Evolutionary conservation across 306 rosid species (phyloP).

Genomic region (Lathyrus aphaca): DNA sequence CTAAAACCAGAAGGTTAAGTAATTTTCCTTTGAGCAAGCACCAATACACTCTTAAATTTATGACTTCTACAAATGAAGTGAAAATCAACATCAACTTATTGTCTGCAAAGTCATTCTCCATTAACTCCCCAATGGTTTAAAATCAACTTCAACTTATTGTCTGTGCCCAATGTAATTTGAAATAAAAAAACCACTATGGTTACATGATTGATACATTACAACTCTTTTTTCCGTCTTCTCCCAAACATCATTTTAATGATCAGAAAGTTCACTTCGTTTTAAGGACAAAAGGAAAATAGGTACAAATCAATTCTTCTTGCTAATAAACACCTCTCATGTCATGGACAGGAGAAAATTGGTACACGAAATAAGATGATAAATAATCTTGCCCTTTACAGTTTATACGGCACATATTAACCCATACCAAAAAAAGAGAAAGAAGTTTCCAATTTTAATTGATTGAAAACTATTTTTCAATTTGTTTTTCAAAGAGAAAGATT

Average conservation of each 20-base stretch:
- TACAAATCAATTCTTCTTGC: slow-evolving; percentile 17
- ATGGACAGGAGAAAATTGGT: slow-evolving; percentile 14
- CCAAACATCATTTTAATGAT: slow-evolving; percentile 20
- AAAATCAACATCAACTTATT: neutral
- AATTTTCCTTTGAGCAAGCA: neutral
- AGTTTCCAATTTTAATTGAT: neutral
- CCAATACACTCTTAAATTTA: neutral
- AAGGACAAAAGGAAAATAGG: slow-evolving; percentile 14
- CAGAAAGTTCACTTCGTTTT: neutral
- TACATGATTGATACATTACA: slow-evolving; percentile 32
- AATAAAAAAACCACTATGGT: neutral
- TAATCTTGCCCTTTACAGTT: slow-evolving; percentile 4
- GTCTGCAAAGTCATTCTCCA: neutral
- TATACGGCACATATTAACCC: neutral
- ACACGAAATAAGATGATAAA: slow-evolving; percentile 10
- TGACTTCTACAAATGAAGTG: neutral
- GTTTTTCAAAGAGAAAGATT: neutral
- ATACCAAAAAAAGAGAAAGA: neutral
- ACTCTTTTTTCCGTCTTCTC: slow-evolving; percentile 22
- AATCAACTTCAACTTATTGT: too few species aligned
- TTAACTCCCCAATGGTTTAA: neutral
- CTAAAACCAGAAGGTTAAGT: too few species aligned
- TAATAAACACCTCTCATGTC: slow-evolving; percentile 9
- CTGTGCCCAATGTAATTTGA: neutral
- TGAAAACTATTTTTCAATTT: neutral